Evolutionary conservation across 176 grass and related monocot species (phyloP).

Genomic region (Microstegium vimineum): DNA sequence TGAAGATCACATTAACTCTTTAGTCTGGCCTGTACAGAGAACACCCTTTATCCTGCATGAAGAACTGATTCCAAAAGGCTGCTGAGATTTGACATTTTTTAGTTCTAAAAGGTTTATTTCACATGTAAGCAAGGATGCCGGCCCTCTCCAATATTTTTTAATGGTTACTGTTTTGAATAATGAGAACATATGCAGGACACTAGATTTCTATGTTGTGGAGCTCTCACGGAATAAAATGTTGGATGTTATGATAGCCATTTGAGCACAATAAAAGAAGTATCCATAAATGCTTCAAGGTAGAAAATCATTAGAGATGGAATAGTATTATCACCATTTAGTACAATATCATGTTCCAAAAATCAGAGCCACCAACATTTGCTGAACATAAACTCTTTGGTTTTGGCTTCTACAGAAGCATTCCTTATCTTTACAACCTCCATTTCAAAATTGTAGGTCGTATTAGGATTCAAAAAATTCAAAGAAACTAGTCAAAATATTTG

Average conservation of each 20-base stretch:
- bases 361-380: not conserved
- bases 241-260: not conserved
- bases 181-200: not conserved
- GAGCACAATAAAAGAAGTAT: not conserved
- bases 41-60: not conserved
- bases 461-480: too few relatives aligned
- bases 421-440: not conserved
- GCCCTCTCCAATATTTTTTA: not conserved
- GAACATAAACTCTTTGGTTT: not conserved
- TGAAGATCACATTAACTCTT: not conserved
- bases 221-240: not conserved
- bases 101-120: not conserved
- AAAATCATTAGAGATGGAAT: not conserved
- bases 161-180: not conserved
- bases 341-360: too few relatives aligned
- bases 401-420: not conserved
- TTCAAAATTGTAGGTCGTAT: not conserved
- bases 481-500: too few relatives aligned
- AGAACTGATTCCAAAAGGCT: not conserved
- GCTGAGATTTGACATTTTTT: not conserved
- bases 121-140: not conserved
- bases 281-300: not conserved
- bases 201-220: not conserved
- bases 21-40: not conserved
- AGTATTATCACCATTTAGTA: not conserved